Evolutionary conservation across 2,329 filamentous ascomycete genomes (phyloP), one percentile per base, ranked within the genome.

Genomic region (Trichoderma polysporum): DNA sequence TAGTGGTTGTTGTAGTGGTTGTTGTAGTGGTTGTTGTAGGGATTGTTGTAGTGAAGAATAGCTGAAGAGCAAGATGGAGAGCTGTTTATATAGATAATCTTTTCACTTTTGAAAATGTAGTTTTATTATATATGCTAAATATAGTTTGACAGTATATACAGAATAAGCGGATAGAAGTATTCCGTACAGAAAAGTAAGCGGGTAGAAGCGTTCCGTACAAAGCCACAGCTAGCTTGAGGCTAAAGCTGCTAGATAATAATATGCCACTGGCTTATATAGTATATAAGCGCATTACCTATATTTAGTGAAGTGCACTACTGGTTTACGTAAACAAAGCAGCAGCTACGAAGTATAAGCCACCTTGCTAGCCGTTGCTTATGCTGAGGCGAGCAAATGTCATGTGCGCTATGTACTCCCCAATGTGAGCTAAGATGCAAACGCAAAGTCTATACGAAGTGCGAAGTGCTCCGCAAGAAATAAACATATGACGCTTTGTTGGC

Each of bases 211-310:
- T 57, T 57, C 54, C 54, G 54, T 27, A 41, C 54, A 58, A 58
- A 58, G 54, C 60, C 45, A 70, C 68, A 65, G 74, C 73, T 52
- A 75, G 69, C 19, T 37, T 53, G 66, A 75, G 73, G 39, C 50
- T 68, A 29, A 73, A 49, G 33, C 49, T 63, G 56, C 70, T 59
- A 7, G 66, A 69, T n/a, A 58, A 57, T 39, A 57, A 57, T 39
- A n/a, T 39, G 53, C 33, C 33, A 39, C 17, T 57, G 33, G 53
- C 53, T 57, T 25, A 59, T 60, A 19, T 19, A 45, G 13, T 45
- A 19, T 22, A 45, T 45, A 45, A 45, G 41, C 41, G 41, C 41
- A 45, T 19, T 22, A 22, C 10, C 12, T 45, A 45, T 19, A 45
- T 22, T 45, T 45, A 45, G 10, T 22, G 33, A 22, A 45, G 9